Conservation (phyloP, 2,329 filamentous ascomycete species). For the Pseudogymnoascus sp. region DNA sequence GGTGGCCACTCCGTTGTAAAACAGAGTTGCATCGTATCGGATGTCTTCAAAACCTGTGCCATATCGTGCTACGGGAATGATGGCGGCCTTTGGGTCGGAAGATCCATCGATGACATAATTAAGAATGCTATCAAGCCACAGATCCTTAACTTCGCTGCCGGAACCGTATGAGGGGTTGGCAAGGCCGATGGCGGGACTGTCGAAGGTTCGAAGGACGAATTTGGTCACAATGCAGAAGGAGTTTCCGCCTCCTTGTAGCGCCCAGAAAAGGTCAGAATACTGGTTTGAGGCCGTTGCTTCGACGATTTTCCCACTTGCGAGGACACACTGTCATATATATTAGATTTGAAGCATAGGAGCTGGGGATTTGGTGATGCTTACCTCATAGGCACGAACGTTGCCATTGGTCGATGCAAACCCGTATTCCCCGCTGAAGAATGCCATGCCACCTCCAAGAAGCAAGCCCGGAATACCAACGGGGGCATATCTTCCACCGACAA, state of each 20-base stretch:
- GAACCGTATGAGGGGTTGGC: conserved; percentile 10
- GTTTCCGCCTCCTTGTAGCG: conserved; percentile 31
- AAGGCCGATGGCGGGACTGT: conserved; percentile 12
- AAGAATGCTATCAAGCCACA: conserved; percentile 13
- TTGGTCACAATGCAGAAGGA: conserved; percentile 31
- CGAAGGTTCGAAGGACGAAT: conserved; percentile 18
- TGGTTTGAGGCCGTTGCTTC: conserved; percentile 19
- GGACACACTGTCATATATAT: neutral
- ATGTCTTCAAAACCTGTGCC: conserved; percentile 1
- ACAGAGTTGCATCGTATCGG: conserved; percentile 14
- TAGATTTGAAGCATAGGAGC: neutral
- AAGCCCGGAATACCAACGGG: conserved; percentile 13
- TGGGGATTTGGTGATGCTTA: neutral
- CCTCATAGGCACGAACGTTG: neutral
- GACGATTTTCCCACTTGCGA: conserved; percentile 20
- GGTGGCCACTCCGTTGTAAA: conserved; percentile 15
- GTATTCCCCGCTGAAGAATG: conserved; percentile 28
- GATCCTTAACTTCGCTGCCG: conserved; percentile 12
- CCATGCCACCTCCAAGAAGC: conserved; percentile 12
- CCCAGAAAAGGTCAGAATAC: conserved; percentile 31
- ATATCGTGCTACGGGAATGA: conserved; percentile 14
- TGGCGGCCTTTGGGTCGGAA: conserved; percentile 15
- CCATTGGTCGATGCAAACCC: conserved; percentile 31
- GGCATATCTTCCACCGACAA: conserved; percentile 12
- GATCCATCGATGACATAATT: conserved; percentile 14